Conservation (phyloP, 2,329 filamentous ascomycete species). For the Coleophoma eucalyptorum region DNA sequence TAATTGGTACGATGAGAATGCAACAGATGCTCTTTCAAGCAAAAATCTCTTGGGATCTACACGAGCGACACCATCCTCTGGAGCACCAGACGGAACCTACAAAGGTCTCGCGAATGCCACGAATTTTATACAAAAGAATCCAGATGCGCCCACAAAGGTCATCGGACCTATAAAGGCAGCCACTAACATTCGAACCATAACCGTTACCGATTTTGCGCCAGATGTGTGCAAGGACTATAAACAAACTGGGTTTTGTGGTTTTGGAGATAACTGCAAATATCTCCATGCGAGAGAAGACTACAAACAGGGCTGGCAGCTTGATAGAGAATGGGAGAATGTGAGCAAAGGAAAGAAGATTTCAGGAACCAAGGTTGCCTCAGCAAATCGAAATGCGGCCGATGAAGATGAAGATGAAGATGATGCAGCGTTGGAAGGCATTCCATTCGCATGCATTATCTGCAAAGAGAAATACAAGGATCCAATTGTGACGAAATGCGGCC, state of each 20-base stretch:
- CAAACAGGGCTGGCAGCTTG: conserved; percentile 92
- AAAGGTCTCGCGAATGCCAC: conserved; percentile 70
- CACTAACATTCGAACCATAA: conserved; percentile 87
- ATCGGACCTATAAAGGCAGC: conserved; percentile 87
- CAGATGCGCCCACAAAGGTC: conserved; percentile 62
- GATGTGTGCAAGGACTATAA: conserved; percentile 97
- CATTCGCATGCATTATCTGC: conserved; percentile 30
- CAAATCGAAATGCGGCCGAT: conserved; percentile 27
- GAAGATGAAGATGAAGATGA: conserved; percentile 42
- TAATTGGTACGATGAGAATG: conserved; percentile 85
- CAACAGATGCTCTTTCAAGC: conserved; percentile 27
- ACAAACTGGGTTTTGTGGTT: conserved; percentile 56
- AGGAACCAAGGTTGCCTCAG: conserved; percentile 43
- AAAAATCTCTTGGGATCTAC: conserved; percentile 59
- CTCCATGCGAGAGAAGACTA: conserved; percentile 74
- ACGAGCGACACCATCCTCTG: conserved; percentile 30
- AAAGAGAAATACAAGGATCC: conserved; percentile 49
- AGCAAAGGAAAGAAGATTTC: conserved; percentile 66
- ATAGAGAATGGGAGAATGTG: conserved; percentile 87
- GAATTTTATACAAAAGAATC: conserved; percentile 75
- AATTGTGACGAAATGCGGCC: conserved; percentile 83
- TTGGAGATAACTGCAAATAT: conserved; percentile 66
- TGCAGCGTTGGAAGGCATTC: conserved; percentile 26
- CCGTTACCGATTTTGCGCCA: conserved; percentile 83
- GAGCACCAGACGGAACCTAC: conserved; percentile 63